Evolutionary conservation across 495 filamentous ascomycete species (phyloP), one percentile per base, ranked within the genome.

Genomic region (Penicillium subrubescens): DNA sequence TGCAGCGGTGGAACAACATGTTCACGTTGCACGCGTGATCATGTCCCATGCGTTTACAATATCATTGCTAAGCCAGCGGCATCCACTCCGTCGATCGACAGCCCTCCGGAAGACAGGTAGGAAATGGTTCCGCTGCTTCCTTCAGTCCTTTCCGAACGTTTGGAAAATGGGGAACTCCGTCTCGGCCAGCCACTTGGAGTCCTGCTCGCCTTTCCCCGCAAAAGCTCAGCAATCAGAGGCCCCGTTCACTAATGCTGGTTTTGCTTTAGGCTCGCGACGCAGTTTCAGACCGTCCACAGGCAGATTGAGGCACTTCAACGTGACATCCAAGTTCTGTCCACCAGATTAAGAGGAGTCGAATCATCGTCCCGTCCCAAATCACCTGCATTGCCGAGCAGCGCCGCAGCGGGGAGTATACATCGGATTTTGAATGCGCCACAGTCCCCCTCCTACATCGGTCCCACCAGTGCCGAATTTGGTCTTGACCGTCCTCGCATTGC

Each of bases 1-100:
- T 97, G 93, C 75, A 94, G 93, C 73, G 93, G 93, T 58, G 86
- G 92, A 64, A 82, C 78, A 0, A 88, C 89, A 2, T 97, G 93
- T 70, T 85, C 88, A 57, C 84, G 92, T 64, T 97, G 93, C 73
- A 86, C 86, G 62, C 90, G 73, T 10, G 68, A 79, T 34, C 60
- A 91, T 61, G 83, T 92, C 61, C 82, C 83, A 25, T 87, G 94
- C 62, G 82, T 90, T 69, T 97, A 93, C 69, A 59, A 58, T 58
- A 57, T 10, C 35, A 66, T 19, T 25, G 29, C 10, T 2, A 61
- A 23, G 8, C 50, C 57, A 33, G 8, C 44, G 19, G 62, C 61
- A 8, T 60, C 59, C 27, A 54, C 25, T 2, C 51, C 31, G 25
- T 8, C 15, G n/a, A 54, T 23, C 15, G 51, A 54, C 19, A 54